Evolutionary conservation across 1,284 basidiomycete genomes (phyloP), one percentile per base, ranked within the genome.

Genomic region (Earliella scabrosa): DNA sequence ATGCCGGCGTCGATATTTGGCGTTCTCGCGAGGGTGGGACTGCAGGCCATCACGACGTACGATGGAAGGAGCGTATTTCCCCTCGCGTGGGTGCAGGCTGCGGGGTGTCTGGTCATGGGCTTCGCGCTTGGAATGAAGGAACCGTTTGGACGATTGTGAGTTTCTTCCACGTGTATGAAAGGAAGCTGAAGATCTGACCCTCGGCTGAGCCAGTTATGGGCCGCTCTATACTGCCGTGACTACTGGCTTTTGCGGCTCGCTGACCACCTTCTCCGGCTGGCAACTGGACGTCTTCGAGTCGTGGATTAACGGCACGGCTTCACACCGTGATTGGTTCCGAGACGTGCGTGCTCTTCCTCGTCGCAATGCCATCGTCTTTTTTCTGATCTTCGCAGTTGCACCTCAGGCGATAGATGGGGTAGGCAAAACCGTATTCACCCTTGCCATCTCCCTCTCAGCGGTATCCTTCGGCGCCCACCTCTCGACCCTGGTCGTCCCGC

Each of bases 211-310:
- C 63, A 97, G 95, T 61, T 95, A 96, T 73, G 86, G 86, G 0
- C 93, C 95, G 1, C 67, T 97, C 8, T 97, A 95, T 71, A 92
- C 90, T 4, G 94, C 92, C 38, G 71, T 97, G 18, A 93, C 94
- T 0, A 98, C 96, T 40, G 96, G 96, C 4, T 93, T 97, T 70
- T 98, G 97, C 68, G 97, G 97, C 1, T 97, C 93, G 4, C 75
- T 98, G 63, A 99, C 97, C 4, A 98, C 96, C 0, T 99, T 98
- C 75, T 97, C 95, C 4, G 84, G 88, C 16, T 99, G 97, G 97
- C 94, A 98, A 73, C 69, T 94, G 8, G 91, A 95, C 60, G 76
- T 95, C 1, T 99, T 97, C 68, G 74, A 83, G 47, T 90, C 95
- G 0, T 99, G 95, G 83, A 81, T 91, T 0, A 92, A 98, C 70